Evolutionary conservation across 2,329 filamentous ascomycete genomes (phyloP).

Genomic region (Xylaria digitata): DNA sequence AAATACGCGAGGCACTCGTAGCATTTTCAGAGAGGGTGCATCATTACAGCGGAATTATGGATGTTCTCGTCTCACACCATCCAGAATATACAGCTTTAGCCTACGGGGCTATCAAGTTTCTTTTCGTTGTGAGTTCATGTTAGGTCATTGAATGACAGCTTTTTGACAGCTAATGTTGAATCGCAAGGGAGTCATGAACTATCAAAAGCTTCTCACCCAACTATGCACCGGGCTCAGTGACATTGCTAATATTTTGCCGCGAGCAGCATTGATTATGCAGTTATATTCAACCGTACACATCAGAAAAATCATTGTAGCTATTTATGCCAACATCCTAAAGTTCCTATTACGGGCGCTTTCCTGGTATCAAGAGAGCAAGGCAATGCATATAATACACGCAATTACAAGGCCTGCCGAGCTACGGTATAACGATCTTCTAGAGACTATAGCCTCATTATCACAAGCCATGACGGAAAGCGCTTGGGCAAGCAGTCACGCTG

Average conservation of each 20-base stretch:
- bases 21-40: conserved; percentile 1
- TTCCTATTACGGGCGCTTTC: conserved; percentile 44
- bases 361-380: conserved; percentile 46
- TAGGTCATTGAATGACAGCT: background rate
- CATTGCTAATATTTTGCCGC: background rate
- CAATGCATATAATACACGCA: conserved; percentile 39
- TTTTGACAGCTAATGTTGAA: background rate
- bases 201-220: background rate
- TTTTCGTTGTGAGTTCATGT: background rate
- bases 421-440: conserved; percentile 39
- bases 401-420: conserved; percentile 40
- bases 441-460: conserved; percentile 13
- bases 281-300: background rate
- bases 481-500: background rate
- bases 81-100: conserved; percentile 6
- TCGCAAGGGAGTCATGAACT: background rate
- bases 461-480: background rate
- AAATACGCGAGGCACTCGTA: background rate
- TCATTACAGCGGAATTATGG: conserved; percentile 3
- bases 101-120: background rate
- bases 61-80: background rate
- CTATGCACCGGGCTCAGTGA: background rate
- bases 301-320: background rate
- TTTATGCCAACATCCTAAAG: conserved; percentile 47
- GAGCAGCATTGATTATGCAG: background rate